These are phyloP conservation scores for Juncus effusus DNA, from an alignment of 176 grass and related monocot species.

Conservation along the genomic window DNA sequence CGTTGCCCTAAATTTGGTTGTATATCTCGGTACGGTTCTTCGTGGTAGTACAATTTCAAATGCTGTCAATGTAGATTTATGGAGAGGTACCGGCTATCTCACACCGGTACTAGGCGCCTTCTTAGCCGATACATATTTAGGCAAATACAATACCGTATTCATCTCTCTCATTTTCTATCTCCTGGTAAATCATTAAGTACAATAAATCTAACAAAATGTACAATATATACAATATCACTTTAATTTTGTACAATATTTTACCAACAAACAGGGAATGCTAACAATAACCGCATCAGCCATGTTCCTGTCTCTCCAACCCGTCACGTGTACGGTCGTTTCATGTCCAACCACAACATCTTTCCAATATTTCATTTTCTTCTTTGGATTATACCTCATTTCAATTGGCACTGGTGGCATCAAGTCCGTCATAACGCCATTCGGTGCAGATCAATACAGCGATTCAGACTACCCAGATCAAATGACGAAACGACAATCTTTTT, in stretches of 20 bases:
- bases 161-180: constrained; percentile 54
- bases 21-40: constrained; percentile 62
- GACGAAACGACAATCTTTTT: constrained; percentile 57
- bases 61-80: constrained; percentile 60
- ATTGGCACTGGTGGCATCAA: constrained; percentile 65
- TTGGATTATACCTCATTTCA: constrained; percentile 57
- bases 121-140: constrained; percentile 61
- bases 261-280: constrained; percentile 48
- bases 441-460: constrained; percentile 72
- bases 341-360: constrained; percentile 38
- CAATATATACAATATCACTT: no score
- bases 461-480: constrained; percentile 16
- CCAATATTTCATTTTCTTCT: constrained; percentile 61
- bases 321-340: constrained; percentile 32
- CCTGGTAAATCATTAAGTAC: no score
- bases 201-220: no score
- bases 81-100: constrained; percentile 71
- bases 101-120: constrained; percentile 56
- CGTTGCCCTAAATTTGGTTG: constrained; percentile 50
- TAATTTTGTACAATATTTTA: not conserved
- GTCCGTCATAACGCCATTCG: constrained; percentile 67
- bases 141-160: constrained; percentile 57
- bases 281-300: constrained; percentile 43
- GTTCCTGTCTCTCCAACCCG: constrained; percentile 44
- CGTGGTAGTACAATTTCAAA: constrained; percentile 48